phyloP scores from a whole-genome alignment of 148 eudicot species.

The Silene uniflora region DNA sequence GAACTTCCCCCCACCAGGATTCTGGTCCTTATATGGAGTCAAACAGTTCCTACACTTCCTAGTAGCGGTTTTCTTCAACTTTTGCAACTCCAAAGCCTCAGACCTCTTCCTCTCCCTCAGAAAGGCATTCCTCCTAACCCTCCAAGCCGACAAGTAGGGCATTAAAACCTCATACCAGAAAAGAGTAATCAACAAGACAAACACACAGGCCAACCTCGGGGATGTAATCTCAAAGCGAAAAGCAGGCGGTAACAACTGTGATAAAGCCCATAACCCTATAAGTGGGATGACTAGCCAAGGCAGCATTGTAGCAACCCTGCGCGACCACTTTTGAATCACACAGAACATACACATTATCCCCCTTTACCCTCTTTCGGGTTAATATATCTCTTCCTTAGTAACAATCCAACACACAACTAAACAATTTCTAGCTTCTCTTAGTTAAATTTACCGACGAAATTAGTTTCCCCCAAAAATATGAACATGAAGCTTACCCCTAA shows the following conservation, averaged over 20 bases:
- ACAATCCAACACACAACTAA: conserved; percentile 4
- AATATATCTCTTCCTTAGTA: conserved; percentile 22
- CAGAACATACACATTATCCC: conserved; percentile 99
- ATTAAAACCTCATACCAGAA: conserved; percentile 95
- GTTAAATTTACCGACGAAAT: conserved; percentile 7
- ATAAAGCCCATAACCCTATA: conserved; percentile 89
- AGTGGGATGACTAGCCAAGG: conserved; percentile 98
- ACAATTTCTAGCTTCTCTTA: conserved; percentile 20
- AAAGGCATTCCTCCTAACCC: conserved; percentile 69
- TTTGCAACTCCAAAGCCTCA: conserved; percentile 90
- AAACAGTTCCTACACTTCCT: conserved; percentile 90
- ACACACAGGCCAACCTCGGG: conserved; percentile 85
- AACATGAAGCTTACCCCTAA: conserved; percentile 26
- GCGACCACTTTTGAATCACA: conserved; percentile 98
- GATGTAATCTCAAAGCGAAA: conserved; percentile 92
- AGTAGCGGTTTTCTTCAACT: conserved; percentile 84
- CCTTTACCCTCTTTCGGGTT: conserved; percentile 36
- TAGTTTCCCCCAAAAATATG: conserved; percentile 1
- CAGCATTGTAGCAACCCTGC: conserved; percentile 97
- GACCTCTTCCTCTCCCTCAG: conserved; percentile 84
- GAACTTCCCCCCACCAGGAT: conserved; percentile 88
- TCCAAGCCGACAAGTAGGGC: conserved; percentile 92
- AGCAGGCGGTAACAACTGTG: conserved; percentile 91
- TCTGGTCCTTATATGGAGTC: conserved; percentile 87
- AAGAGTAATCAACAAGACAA: conserved; percentile 74